These are phyloP conservation scores for Rubroboletus satanas DNA, from an alignment of 768 basidiomycete species.

Conservation along the genomic window DNA sequence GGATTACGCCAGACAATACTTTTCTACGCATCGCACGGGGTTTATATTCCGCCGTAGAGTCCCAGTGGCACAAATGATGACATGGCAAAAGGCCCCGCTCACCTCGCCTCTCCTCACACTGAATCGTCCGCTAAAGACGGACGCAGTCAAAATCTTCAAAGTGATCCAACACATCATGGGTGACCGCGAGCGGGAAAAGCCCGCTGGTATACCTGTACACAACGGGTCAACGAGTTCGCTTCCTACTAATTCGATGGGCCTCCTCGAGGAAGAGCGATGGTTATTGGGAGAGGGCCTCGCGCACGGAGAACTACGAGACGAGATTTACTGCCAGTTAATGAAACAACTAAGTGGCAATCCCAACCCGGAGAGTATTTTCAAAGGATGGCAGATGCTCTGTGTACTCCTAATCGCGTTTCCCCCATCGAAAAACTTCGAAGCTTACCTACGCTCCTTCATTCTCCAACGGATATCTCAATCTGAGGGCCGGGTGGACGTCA, in stretches of 20 bases:
- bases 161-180: slow-evolving; percentile 93
- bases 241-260: slow-evolving; percentile 37
- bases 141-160: slow-evolving; percentile 84
- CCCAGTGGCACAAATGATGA: slow-evolving; percentile 84
- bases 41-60: slow-evolving; percentile 81
- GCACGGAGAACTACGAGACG: slow-evolving; percentile 84
- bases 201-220: slow-evolving; percentile 44
- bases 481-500: slow-evolving; percentile 79
- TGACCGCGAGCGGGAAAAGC: slow-evolving; percentile 73
- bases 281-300: slow-evolving; percentile 73
- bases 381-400: slow-evolving; percentile 91
- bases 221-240: slow-evolving; percentile 45
- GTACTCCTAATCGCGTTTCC: slow-evolving; percentile 90
- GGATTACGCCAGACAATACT: slow-evolving; percentile 83
- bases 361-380: slow-evolving; percentile 78
- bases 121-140: slow-evolving; percentile 60
- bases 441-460: slow-evolving; percentile 78
- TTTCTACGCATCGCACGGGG: slow-evolving; percentile 86
- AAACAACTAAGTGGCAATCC: slow-evolving; percentile 88
- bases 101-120: slow-evolving; percentile 71
- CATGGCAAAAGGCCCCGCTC: slow-evolving; percentile 83
- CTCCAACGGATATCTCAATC: slow-evolving; percentile 60
- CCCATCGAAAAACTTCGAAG: slow-evolving; percentile 89
- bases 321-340: slow-evolving; percentile 90
- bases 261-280: slow-evolving; percentile 86